A percentile compares a stretch with the other conserved stretches of the same genome.
Conservation (phyloP, 306 rosid genomes). For the Casuarina cunninghamiana region DNA sequence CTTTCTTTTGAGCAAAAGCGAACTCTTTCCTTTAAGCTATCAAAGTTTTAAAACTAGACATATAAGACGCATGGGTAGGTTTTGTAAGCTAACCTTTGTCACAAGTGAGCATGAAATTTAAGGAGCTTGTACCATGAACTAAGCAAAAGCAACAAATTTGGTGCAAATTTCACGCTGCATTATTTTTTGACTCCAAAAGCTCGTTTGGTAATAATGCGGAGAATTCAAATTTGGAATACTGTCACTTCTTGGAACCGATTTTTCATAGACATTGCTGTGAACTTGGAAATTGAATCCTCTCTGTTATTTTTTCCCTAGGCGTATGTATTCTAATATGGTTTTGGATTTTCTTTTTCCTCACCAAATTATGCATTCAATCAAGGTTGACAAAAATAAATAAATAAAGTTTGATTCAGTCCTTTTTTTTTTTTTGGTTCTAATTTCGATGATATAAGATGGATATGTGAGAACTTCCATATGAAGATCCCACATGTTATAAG, state of each 20-base stretch:
- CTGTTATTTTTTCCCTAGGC: background rate
- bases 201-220: background rate
- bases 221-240: background rate
- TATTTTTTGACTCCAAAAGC: background rate
- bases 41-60: too few species aligned
- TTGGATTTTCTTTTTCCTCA: background rate
- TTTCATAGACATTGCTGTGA: background rate
- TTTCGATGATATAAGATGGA: background rate
- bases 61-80: too few species aligned
- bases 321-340: background rate
- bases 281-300: background rate
- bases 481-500: background rate
- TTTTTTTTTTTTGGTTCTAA: background rate
- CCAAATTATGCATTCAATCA: background rate
- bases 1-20: too few species aligned
- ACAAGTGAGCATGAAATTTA: too few species aligned
- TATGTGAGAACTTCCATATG: background rate
- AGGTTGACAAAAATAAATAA: too few species aligned
- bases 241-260: background rate
- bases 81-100: too few species aligned
- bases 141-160: background rate
- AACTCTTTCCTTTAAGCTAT: too few species aligned
- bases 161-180: background rate
- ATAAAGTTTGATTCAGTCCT: too few species aligned
- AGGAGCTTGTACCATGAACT: background rate